These are phyloP conservation scores for Solanum habrochaites DNA, from an alignment of 257 asterid genomes.

Conservation along the genomic window DNA sequence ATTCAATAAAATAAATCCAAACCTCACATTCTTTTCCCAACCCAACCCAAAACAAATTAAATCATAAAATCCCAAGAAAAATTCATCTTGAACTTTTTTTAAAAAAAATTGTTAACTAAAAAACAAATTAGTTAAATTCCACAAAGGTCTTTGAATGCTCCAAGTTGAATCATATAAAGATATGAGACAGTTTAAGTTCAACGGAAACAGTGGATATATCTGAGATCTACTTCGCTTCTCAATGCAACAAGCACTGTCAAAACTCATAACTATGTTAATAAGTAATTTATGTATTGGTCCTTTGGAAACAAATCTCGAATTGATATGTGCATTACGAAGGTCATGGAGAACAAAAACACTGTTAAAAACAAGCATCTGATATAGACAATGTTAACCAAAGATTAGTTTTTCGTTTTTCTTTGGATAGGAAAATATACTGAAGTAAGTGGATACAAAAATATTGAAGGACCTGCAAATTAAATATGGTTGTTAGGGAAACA, in stretches of 20 bases:
- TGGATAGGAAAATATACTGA: background rate
- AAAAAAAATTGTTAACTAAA: too few species aligned
- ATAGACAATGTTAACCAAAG: background rate
- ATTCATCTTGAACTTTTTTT: conserved; percentile 21
- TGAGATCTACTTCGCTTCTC: background rate
- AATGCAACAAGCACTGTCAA: background rate
- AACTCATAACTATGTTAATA: background rate
- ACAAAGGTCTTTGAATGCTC: conserved; percentile 61
- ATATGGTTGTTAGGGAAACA: conserved; percentile 16
- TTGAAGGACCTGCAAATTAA: conserved; percentile 69
- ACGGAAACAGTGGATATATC: background rate
- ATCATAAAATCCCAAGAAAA: background rate
- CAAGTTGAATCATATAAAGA: conserved; percentile 50
- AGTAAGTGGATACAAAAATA: conserved; percentile 67
- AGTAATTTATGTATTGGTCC: background rate
- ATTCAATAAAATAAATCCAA: background rate
- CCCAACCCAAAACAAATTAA: background rate
- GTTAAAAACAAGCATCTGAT: background rate
- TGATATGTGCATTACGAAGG: background rate
- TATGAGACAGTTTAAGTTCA: conserved; percentile 57
- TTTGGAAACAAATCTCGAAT: background rate
- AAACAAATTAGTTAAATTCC: conserved; percentile 27
- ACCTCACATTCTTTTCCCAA: background rate
- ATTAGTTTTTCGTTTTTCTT: background rate
- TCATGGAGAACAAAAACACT: background rate